Evolutionary conservation across 2,329 filamentous ascomycete species (phyloP).

Genomic region (Arthrobotrys entomopaga): DNA sequence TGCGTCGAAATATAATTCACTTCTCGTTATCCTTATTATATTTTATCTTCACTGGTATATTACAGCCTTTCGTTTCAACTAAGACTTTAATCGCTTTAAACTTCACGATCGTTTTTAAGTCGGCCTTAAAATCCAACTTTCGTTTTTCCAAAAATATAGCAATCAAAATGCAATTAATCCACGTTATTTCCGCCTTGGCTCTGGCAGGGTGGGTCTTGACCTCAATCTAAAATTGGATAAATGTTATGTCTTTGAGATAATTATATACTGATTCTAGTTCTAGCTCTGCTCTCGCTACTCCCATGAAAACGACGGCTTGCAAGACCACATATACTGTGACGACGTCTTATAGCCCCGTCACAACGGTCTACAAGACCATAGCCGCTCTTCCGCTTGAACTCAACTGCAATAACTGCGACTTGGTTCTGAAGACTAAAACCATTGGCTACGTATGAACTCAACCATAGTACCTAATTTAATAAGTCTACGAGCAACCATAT

Average conservation of each 20-base stretch:
- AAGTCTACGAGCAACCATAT: too few relatives aligned
- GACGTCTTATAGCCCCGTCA: conserved; percentile 11
- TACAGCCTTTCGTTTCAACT: not conserved
- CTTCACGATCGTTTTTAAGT: not conserved
- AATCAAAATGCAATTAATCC: conserved; percentile 7
- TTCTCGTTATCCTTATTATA: too few relatives aligned
- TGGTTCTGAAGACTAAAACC: conserved; percentile 17
- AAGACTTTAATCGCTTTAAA: not conserved
- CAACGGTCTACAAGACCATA: conserved; percentile 22
- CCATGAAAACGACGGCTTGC: conserved; percentile 10
- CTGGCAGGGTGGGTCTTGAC: conserved; percentile 4
- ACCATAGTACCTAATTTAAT: too few relatives aligned
- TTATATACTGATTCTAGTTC: not conserved
- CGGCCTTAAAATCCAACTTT: not conserved
- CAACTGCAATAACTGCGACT: conserved; percentile 16
- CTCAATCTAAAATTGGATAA: not conserved
- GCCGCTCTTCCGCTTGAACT: conserved; percentile 27
- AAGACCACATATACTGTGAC: conserved; percentile 26
- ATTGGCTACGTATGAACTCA: not conserved
- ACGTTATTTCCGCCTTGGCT: not conserved
- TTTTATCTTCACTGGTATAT: too few relatives aligned
- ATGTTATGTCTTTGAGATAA: not conserved
- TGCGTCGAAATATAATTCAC: too few relatives aligned
- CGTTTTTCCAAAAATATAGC: not conserved
- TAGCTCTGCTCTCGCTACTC: conserved; percentile 7